These are phyloP conservation scores for Xylaria sp. DNA, from an alignment of 2,329 filamentous ascomycete genomes.

Conservation along the genomic window DNA sequence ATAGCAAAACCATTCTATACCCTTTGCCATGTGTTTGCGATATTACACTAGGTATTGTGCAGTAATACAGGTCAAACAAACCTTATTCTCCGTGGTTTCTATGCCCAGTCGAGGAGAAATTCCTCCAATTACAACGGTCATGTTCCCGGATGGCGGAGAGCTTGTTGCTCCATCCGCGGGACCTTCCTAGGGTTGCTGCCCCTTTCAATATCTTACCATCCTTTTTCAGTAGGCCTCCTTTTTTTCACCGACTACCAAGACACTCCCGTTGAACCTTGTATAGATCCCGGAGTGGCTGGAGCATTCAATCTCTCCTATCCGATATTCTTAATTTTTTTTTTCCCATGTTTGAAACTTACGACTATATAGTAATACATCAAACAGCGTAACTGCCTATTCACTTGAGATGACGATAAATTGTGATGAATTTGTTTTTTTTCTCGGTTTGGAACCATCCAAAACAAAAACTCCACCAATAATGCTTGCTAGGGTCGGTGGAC, in stretches of 20 bases:
- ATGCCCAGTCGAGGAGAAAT: slow-evolving; percentile 11
- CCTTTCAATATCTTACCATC: not conserved
- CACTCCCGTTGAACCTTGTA: no score
- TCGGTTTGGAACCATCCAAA: not conserved
- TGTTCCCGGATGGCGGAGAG: not conserved
- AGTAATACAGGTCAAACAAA: not conserved
- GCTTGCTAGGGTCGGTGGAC: slow-evolving; percentile 9
- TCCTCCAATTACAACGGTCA: slow-evolving; percentile 24
- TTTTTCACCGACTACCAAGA: not conserved
- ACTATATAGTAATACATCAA: not conserved
- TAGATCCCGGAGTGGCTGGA: not conserved
- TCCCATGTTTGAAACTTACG: not conserved
- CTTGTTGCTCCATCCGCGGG: not conserved
- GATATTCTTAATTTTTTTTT: not conserved
- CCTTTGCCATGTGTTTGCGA: not conserved
- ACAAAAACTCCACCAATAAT: slow-evolving; percentile 22
- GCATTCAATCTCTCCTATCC: no score
- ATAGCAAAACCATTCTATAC: slow-evolving; percentile 6
- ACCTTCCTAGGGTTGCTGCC: not conserved
- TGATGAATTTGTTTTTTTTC: not conserved
- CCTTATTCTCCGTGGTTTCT: slow-evolving; percentile 10
- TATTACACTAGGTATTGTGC: not conserved
- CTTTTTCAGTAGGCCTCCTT: not conserved
- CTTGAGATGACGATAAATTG: not conserved
- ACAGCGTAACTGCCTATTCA: not conserved